phyloP scores from a whole-genome alignment of 2,329 filamentous ascomycete species.

The Fusarium sp. region DNA sequence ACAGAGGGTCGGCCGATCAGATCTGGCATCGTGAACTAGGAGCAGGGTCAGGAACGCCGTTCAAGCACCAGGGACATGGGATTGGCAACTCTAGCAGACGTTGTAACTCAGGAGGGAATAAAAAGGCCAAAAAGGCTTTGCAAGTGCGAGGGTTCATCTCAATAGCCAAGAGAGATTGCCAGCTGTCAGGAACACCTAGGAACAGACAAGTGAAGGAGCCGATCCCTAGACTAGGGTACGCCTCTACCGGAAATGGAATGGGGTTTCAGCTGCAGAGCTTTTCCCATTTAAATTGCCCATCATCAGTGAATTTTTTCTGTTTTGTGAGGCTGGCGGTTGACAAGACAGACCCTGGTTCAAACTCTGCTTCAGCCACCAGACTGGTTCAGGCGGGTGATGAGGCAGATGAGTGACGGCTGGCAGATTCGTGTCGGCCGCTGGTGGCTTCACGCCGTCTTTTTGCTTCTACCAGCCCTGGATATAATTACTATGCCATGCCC shows the following conservation, averaged over 20 bases:
- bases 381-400: not conserved
- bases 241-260: conserved; percentile 2
- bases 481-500: not conserved
- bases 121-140: not conserved
- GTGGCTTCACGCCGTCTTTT: not conserved
- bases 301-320: not conserved
- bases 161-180: not conserved
- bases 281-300: not conserved
- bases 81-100: not conserved
- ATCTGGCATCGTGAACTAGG: not conserved
- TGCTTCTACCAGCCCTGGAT: not conserved
- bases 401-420: not conserved
- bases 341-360: not conserved
- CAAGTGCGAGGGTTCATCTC: not conserved
- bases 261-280: not conserved
- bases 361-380: not conserved
- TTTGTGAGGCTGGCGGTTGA: not conserved
- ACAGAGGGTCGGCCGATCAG: not conserved
- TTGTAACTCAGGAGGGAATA: not conserved
- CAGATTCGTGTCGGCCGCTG: not conserved
- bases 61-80: not conserved
- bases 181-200: not conserved
- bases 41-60: not conserved
- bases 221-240: not conserved
- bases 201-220: not conserved